Evolutionary conservation across 768 basidiomycete species (phyloP), one percentile per base, ranked within the genome.

Genomic region (Rhodotorula toruloides): DNA sequence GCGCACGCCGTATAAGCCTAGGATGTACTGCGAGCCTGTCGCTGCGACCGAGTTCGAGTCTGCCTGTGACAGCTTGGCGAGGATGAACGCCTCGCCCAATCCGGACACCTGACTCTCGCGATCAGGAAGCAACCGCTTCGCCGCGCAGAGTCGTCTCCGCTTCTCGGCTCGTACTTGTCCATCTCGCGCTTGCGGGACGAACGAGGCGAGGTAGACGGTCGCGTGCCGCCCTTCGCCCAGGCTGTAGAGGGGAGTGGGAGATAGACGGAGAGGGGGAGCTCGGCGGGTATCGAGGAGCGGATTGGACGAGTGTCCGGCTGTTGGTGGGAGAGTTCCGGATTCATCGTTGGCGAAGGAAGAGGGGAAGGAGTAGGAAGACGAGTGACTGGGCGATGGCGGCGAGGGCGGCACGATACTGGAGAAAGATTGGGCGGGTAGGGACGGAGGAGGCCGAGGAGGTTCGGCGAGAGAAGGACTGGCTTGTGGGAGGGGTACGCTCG

Each of bases 1-100:
- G 13, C 62, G 58, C 47, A 70, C 64, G 39, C 71, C 71, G 48
- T 43, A 48, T 11, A 65, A 36, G 10, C 44, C 13, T 27, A 68
- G 29, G 52, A 68, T 65, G 58, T 10, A 46, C 3, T 3, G 29
- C 17, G 44, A 50, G 36, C 36, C 62, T 4, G 10, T 37, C 17
- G 49, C 32, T 9, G 29, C 29, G 29, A 3, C 8, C 34, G 50
- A 1, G 34, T 9, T 3, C 22, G 22, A 25, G 22, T 27, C 5
- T 47, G 40, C 42, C 6, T 36, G 14, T 11, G 47, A 31, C 42
- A 71, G 62, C n/a, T 58, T 54, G 9, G 63, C 63, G 40, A 79
- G 73, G 66, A 79, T 78, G 72, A 77, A 77, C 4, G 77, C 79
- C 66, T 80, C 80, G 58, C 76, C 73, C 25, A 78, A 58, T 1